Percentiles rank a stretch among this genome's conserved stretches.
Conservation (phyloP, 2,329 filamentous ascomycete species). For the Penicillium sp. region DNA sequence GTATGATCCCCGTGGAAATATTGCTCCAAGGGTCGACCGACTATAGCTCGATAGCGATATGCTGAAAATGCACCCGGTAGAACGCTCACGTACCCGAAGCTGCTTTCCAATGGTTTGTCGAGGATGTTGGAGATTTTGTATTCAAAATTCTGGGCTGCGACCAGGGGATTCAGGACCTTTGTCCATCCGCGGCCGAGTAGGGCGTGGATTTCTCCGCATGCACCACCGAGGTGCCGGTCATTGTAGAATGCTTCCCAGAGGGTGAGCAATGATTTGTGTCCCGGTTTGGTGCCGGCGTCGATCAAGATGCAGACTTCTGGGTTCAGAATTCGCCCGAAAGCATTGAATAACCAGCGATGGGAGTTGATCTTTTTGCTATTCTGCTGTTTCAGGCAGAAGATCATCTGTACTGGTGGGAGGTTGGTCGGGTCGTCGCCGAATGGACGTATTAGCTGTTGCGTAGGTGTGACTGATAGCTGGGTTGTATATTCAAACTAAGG, state of each 20-base stretch:
- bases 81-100: slow-evolving; percentile 94
- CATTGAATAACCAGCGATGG: slow-evolving; percentile 95
- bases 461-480: slow-evolving; percentile 90
- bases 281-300: slow-evolving; percentile 92
- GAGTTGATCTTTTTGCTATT: slow-evolving; percentile 99
- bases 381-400: slow-evolving; percentile 96
- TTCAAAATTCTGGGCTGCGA: slow-evolving; percentile 95
- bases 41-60: slow-evolving; percentile 92
- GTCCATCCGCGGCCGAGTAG: slow-evolving; percentile 85
- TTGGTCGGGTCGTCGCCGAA: slow-evolving; percentile 76
- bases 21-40: slow-evolving; percentile 90
- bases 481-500: slow-evolving; percentile 84
- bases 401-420: slow-evolving; percentile 92
- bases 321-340: slow-evolving; percentile 90
- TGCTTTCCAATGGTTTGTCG: slow-evolving; percentile 91
- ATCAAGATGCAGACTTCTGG: slow-evolving; percentile 91
- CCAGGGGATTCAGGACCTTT: slow-evolving; percentile 87
- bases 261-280: slow-evolving; percentile 79
- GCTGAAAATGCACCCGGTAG: slow-evolving; percentile 96
- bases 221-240: slow-evolving; percentile 93
- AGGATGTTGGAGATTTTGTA: slow-evolving; percentile 99
- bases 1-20: slow-evolving; percentile 99
- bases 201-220: slow-evolving; percentile 95
- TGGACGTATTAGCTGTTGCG: slow-evolving; percentile 88
- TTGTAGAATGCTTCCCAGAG: slow-evolving; percentile 98